These are phyloP conservation scores for Cladosporium sp. DNA, from an alignment of 2,329 filamentous ascomycete species.

Conservation along the genomic window DNA sequence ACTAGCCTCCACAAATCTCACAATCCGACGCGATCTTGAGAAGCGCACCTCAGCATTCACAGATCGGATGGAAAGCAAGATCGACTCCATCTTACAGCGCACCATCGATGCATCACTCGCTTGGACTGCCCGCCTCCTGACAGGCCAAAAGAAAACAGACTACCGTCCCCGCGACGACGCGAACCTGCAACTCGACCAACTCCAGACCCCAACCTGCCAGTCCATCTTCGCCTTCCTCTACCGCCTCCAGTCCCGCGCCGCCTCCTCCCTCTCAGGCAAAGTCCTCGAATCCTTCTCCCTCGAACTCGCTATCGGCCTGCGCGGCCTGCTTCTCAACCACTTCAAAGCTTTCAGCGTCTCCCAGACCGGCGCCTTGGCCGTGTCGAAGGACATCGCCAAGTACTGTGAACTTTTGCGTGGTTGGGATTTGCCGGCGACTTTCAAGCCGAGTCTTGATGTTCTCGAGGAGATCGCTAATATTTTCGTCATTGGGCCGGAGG, in stretches of 20 bases:
- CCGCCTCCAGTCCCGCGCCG: conserved; percentile 59
- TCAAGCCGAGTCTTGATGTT: conserved; percentile 63
- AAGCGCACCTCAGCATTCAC: conserved; percentile 71
- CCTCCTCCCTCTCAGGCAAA: conserved; percentile 70
- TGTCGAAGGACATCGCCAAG: conserved; percentile 91
- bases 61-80: conserved; percentile 77
- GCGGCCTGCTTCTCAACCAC: conserved; percentile 79
- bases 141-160: conserved; percentile 79
- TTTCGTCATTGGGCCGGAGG: conserved; percentile 77
- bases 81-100: conserved; percentile 65
- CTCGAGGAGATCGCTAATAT: conserved; percentile 90
- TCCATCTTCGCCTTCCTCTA: conserved; percentile 73
- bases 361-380: conserved; percentile 87
- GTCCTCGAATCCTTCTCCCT: conserved; percentile 79
- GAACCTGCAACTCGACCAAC: conserved; percentile 59
- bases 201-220: conserved; percentile 83
- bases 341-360: conserved; percentile 93
- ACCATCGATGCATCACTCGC: conserved; percentile 69
- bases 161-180: conserved; percentile 83
- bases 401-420: conserved; percentile 82
- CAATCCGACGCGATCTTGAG: conserved; percentile 83
- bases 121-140: conserved; percentile 69
- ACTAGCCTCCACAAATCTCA: conserved; percentile 83
- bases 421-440: conserved; percentile 65
- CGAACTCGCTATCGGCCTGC: conserved; percentile 76